Evolutionary conservation across 192 early-diverging fungal species (phyloP), one percentile per base, ranked within the genome.

Genomic region (Entomortierella parvispora): DNA sequence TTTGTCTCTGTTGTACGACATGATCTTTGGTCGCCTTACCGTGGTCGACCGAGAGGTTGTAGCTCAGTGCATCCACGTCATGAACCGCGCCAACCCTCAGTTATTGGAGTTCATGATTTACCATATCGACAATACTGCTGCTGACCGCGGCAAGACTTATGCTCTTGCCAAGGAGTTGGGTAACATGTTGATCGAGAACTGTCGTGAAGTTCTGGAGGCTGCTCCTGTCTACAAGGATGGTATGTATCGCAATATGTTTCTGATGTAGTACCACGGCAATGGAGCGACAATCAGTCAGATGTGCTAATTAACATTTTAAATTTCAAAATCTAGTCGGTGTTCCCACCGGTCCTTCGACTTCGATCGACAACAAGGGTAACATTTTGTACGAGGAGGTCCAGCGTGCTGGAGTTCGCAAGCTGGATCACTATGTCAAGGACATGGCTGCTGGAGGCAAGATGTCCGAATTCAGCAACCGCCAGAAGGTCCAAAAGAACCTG

Each of bases 31-130:
- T 60, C 87, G 91, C 23, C 83, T 98, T 59, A 88, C 90, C 22
- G 89, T 84, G 59, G 93, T 97, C 22, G 94, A 98, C 74, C 92
- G 96, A 70, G 95, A 96, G 76, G 86, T 98, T 58, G 96, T 93
- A 65, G 93, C 94, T 76, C 90, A 94, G 67, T 92, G 90, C 81
- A 86, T 96, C 22, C 92, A 93, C 71, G 85, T 98, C 68, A 97
- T 97, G 92, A 96, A 96, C 87, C 91, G 95, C 50, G 82, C 93
- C 49, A 91, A 94, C 76, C 88, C 88, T 32, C 82, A 85, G 62
- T 74, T 97, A 45, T 83, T 98, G 70, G 80, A 87, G 53, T 94
- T 92, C 83, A 96, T 96, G 89, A 90, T 91, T 62, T 94, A 97
- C 83, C 87, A 91, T 63, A 89, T 98, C 61, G 87, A 90, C 58